Evolutionary conservation across 352 stramenopile genomes (phyloP), one percentile per base, ranked within the genome.

Genomic region (Hyaloperonospora arabidopsidis): DNA sequence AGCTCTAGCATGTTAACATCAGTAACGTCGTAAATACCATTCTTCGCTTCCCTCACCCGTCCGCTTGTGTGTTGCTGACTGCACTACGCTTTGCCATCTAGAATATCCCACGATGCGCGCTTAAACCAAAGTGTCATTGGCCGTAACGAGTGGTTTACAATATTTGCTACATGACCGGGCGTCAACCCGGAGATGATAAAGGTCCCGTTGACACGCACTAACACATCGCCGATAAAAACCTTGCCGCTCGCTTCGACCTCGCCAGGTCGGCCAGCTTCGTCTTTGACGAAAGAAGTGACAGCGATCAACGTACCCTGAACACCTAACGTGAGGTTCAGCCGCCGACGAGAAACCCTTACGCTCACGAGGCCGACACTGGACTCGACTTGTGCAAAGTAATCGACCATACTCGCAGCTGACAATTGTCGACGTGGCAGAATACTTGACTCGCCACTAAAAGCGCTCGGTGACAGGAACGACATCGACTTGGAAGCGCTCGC

Each of bases 161-260:
- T 49, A 8, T 54, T 60, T n/a, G 76, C 80, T 10, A 89, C 55
- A 19, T 82, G 45, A 13, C 45, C 57, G 0, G 78, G 72, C 2
- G 67, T 61, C 63, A 68, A 71, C 10, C 51, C 56, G 0, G 60
- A 39, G 1, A 17, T 15, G 45, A 87, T 59, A 1, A 52, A 29
- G 7, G 51, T 58, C 10, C 63, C 38, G 32, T 81, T 83, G 22
- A 92, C 63, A 22, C 68, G 77, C 12, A 88, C 53, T 45, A 92
- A 65, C 11, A 84, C 58, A 39, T 90, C 80, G 4, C 79, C 79
- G 11, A 75, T 21, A 18, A 86, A 65, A 17, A 91, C 81, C 36
- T 76, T 79, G 29, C 81, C 79, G 47, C 78, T 88, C 25, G 64
- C 47, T 54, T 92, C 79, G 25, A 92, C 76, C 55, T 92, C 81